Percentiles rank a stretch among this genome's conserved stretches.
Conservation (phyloP, 176 grass and related monocot species). For the Chrysopogon serrulatus region DNA sequence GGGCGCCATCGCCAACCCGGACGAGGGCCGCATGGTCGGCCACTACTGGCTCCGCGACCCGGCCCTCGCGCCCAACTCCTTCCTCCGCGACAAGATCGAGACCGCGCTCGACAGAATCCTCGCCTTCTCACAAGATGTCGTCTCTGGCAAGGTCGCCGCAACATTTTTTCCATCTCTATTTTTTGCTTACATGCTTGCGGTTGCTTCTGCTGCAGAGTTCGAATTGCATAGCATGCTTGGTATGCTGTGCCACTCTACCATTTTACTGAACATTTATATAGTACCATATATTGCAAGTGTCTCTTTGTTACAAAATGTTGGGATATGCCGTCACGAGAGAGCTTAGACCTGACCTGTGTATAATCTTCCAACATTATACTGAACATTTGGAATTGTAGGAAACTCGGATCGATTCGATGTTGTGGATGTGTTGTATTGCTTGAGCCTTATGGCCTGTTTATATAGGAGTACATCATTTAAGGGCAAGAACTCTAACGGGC, state of each 20-base stretch:
- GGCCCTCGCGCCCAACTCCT: constrained; percentile 63
- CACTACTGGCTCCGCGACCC: constrained; percentile 95
- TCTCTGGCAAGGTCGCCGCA: constrained; percentile 66
- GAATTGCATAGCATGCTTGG: not conserved
- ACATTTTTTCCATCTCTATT: not conserved
- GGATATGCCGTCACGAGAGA: not conserved
- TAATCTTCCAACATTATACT: not conserved
- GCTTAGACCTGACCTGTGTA: not conserved
- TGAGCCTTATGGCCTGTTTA: not conserved
- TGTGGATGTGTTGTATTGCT: not conserved
- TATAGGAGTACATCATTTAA: not conserved
- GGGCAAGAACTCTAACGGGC: not conserved
- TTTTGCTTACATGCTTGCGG: not conserved
- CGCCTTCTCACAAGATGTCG: constrained; percentile 73
- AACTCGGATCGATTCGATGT: not conserved
- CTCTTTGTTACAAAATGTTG: not conserved
- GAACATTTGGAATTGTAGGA: not conserved
- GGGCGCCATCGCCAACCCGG: constrained; percentile 94
- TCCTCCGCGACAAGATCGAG: constrained; percentile 75
- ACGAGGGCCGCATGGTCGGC: constrained; percentile 89
- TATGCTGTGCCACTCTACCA: not conserved
- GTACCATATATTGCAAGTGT: too few species aligned
- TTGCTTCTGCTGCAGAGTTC: not conserved
- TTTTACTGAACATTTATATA: too few species aligned
- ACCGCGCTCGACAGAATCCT: constrained; percentile 65